phyloP scores from a whole-genome alignment of 768 basidiomycete genomes.

The Russula ochroleuca region DNA sequence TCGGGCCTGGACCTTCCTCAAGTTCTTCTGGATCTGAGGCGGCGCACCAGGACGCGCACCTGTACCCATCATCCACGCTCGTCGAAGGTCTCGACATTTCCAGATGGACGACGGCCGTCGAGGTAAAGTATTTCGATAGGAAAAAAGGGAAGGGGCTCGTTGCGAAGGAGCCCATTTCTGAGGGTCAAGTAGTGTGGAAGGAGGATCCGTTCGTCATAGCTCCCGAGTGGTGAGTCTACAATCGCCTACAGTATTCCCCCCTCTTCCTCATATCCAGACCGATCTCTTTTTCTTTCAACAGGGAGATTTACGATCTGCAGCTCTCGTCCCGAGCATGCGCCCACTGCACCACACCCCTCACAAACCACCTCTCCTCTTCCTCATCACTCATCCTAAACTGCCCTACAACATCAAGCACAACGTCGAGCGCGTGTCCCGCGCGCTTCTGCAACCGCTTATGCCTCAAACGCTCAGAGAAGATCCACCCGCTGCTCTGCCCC shows the following conservation, averaged over 20 bases:
- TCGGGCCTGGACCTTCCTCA: neutral
- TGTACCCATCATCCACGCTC: conserved; percentile 59
- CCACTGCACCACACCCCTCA: conserved; percentile 67
- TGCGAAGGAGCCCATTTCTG: conserved; percentile 58
- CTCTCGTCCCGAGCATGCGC: conserved; percentile 56
- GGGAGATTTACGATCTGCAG: conserved; percentile 77
- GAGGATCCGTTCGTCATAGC: conserved; percentile 79
- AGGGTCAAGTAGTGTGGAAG: conserved; percentile 77
- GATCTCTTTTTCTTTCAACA: conserved; percentile 33
- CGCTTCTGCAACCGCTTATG: conserved; percentile 83
- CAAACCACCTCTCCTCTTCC: conserved; percentile 40
- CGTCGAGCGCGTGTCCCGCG: conserved; percentile 43
- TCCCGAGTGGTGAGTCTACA: conserved; percentile 63
- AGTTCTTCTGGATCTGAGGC: neutral
- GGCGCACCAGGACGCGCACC: conserved; percentile 12
- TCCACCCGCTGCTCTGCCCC: conserved; percentile 70
- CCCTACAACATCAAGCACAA: neutral
- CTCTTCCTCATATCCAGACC: conserved; percentile 5
- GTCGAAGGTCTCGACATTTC: conserved; percentile 58
- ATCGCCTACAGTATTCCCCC: neutral
- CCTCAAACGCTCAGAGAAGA: conserved; percentile 54
- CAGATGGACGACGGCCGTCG: conserved; percentile 57
- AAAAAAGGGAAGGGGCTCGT: conserved; percentile 82
- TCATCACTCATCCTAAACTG: conserved; percentile 21
- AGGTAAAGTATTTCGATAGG: conserved; percentile 64